Base-by-base conservation (phyloP, 805 yeast genomes). In the Pichia eremophila region DNA sequence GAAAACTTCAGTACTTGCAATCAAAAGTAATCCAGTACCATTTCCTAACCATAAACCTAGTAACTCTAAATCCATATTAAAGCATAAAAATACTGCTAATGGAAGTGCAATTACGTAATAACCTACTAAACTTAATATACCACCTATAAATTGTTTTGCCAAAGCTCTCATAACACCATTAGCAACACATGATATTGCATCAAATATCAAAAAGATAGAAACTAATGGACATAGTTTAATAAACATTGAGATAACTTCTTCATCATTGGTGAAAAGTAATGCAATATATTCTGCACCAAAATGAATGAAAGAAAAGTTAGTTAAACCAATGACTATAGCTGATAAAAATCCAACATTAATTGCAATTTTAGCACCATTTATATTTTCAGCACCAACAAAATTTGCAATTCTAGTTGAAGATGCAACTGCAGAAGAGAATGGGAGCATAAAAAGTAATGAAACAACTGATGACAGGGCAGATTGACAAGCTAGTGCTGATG, bases 101-200 rank as follows among this genome's bases (percentile, higher is more conserved):
- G 95, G 95, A 39, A 85, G 68, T 1, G 87, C 90, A 51, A 83
- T 65, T 4, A 74, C 71, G 61, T 86, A 86, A 64, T 86, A 86
- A 0, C 82, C 75, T n/a, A 83, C 58, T 41, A 86, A 68, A 56
- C 85, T 86, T 44, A 85, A 68, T 12, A 75, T 54, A 0, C 91
- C 87, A 3, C 95, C 95, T 41, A 83, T 71, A 43, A 72, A 74
- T 61, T 86, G 95, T 41, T 80, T 67, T 0, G 91, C 95, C 60
- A 83, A 82, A 2, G 90, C 89, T 50, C 95, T 68, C 49, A 86
- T 65, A 35, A 83, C 73, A 1, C 90, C 93, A 39, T 83, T 79
- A 3, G 87, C 80, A 17, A 84, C 79, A 40, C 83, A 77, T 15
- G 85, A 83, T 17, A 83, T 59, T 4, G 87, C 81, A 61, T 86